A percentile compares a stretch with the other conserved stretches of the same genome.
Conservation (phyloP, 192 early-diverging fungal species). For the Allomyces arbusculus region DNA sequence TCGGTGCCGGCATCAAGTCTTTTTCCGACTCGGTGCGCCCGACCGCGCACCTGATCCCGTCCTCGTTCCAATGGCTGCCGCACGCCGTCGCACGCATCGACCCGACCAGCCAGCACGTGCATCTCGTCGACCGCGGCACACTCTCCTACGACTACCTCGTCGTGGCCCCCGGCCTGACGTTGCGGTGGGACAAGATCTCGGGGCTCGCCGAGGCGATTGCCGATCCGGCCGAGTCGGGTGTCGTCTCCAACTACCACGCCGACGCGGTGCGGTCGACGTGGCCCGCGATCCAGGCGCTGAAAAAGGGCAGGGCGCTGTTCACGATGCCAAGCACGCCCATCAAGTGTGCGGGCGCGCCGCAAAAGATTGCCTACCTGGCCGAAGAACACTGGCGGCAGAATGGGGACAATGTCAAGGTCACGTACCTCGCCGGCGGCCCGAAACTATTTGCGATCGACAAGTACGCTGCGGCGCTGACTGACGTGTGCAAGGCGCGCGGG, state of each 20-base stretch:
- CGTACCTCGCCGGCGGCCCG: constrained; percentile 58
- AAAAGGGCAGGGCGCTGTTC: constrained; percentile 61
- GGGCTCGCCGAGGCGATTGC: constrained; percentile 43
- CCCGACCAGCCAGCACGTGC: constrained; percentile 46
- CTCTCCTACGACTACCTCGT: constrained; percentile 48
- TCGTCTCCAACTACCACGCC: constrained; percentile 61
- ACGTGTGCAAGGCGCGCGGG: constrained; percentile 40
- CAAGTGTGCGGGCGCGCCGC: constrained; percentile 76
- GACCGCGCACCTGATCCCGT: constrained; percentile 47
- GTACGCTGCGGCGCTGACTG: constrained; percentile 49
- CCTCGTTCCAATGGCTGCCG: constrained; percentile 51
- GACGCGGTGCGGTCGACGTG: constrained; percentile 50
- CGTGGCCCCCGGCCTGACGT: constrained; percentile 55
- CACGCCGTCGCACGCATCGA: constrained; percentile 45
- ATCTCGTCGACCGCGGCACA: constrained; percentile 35
- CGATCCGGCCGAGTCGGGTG: constrained; percentile 45
- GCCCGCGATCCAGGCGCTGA: constrained; percentile 46
- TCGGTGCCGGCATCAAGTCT: constrained; percentile 64
- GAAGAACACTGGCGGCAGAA: constrained; percentile 60
- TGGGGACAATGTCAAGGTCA: constrained; percentile 42
- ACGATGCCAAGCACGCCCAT: constrained; percentile 72
- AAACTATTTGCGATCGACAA: constrained; percentile 77
- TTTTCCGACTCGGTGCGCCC: constrained; percentile 45
- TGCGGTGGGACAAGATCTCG: constrained; percentile 55
- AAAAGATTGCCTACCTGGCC: constrained; percentile 70